Evolutionary conservation across 768 basidiomycete species (phyloP).

Genomic region (Lentinus brumalis): DNA sequence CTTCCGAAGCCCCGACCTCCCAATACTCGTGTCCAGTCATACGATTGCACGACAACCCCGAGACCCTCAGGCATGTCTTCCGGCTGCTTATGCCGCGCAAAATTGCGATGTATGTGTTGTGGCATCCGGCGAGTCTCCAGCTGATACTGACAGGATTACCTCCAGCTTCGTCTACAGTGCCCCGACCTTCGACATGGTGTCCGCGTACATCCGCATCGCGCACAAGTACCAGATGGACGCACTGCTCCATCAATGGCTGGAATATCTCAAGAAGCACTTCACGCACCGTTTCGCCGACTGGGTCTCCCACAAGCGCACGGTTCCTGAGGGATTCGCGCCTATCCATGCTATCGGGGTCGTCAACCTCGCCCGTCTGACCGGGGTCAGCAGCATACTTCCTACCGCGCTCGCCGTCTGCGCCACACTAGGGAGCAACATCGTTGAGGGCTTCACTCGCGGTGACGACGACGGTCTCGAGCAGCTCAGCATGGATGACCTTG

Average conservation of each 20-base stretch:
- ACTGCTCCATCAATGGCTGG: neutral
- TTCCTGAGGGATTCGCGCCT: neutral
- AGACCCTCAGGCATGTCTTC: constrained; percentile 1
- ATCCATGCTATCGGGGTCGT: neutral
- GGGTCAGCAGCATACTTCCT: neutral
- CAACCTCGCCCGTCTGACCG: neutral
- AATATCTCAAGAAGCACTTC: neutral
- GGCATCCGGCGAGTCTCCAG: neutral
- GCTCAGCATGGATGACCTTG: neutral
- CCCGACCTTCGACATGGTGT: neutral
- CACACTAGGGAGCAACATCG: neutral
- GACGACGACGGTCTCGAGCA: neutral
- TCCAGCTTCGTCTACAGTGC: neutral
- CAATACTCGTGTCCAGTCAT: constrained; percentile 11
- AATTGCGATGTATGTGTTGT: neutral
- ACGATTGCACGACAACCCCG: neutral
- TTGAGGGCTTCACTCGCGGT: neutral
- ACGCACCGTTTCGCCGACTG: neutral
- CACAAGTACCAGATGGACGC: constrained; percentile 4
- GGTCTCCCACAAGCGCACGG: neutral
- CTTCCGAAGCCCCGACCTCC: neutral
- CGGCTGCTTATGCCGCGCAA: neutral
- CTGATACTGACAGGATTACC: neutral
- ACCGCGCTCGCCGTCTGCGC: neutral
- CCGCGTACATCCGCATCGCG: neutral